Conservation (phyloP, 169 alveolate species). For the Plasmodium blacklocki region DNA sequence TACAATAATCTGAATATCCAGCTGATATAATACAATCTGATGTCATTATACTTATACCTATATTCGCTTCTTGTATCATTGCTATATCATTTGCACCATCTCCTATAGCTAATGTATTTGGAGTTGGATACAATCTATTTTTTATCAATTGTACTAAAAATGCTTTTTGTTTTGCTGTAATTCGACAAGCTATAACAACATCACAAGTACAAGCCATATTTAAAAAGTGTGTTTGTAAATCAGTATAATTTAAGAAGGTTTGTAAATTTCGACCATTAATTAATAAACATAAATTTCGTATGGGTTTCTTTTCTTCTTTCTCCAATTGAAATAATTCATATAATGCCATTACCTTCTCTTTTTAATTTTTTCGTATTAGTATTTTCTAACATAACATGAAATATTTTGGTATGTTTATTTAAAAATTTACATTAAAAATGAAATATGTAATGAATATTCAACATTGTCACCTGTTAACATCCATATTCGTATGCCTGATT, state of each 20-base stretch:
- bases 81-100: slow-evolving; percentile 85
- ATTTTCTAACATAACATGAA: slow-evolving; percentile 70
- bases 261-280: slow-evolving; percentile 80
- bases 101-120: slow-evolving; percentile 85
- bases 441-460: slow-evolving; percentile 98
- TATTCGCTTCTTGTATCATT: slow-evolving; percentile 92
- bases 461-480: slow-evolving; percentile 99
- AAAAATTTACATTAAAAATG: slow-evolving; percentile 85
- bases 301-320: slow-evolving; percentile 74
- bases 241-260: slow-evolving; percentile 76
- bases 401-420: slow-evolving; percentile 78
- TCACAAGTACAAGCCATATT: slow-evolving; percentile 86
- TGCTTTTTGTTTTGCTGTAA: slow-evolving; percentile 84
- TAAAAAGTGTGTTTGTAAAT: slow-evolving; percentile 81
- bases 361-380: slow-evolving; percentile 53
- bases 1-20: slow-evolving; percentile 97
- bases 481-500: slow-evolving; percentile 98
- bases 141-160: slow-evolving; percentile 80
- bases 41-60: slow-evolving; percentile 97
- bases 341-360: slow-evolving; percentile 72
- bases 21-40: slow-evolving; percentile 98
- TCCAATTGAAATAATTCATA: slow-evolving; percentile 80
- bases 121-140: slow-evolving; percentile 81
- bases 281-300: slow-evolving; percentile 81
- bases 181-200: slow-evolving; percentile 81